phyloP scores from a whole-genome alignment of 2,329 filamentous ascomycete species.

The Juglanconis oblonga region DNA sequence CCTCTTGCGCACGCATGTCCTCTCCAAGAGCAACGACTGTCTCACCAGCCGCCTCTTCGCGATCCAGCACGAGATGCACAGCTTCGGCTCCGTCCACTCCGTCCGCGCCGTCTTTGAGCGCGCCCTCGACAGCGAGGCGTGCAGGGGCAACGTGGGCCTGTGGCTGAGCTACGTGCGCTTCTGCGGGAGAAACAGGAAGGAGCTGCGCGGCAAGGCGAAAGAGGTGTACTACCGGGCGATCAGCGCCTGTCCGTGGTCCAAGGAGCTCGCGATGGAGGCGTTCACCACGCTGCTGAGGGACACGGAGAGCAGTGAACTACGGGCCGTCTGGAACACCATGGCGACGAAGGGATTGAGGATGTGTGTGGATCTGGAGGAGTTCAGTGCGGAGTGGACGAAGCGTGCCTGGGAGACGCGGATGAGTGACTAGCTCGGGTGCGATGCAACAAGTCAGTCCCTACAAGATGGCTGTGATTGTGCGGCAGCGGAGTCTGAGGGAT shows the following conservation, averaged over 20 bases:
- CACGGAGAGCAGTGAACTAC: constrained; percentile 47
- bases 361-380: constrained; percentile 51
- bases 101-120: constrained; percentile 50
- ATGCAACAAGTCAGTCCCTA: too few relatives aligned
- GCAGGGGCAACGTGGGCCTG: constrained; percentile 38
- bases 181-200: constrained; percentile 34
- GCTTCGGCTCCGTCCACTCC: constrained; percentile 45
- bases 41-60: constrained; percentile 46
- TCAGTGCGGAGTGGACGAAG: constrained; percentile 34
- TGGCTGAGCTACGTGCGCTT: constrained; percentile 53
- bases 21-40: constrained; percentile 37
- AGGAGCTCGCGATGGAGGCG: constrained; percentile 49
- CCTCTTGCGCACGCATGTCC: constrained; percentile 54
- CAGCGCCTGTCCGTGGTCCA: constrained; percentile 47
- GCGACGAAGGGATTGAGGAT: constrained; percentile 47
- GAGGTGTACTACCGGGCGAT: constrained; percentile 48
- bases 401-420: background rate
- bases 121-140: constrained; percentile 40
- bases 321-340: constrained; percentile 46
- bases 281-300: constrained; percentile 43
- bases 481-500: too few relatives aligned
- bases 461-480: too few relatives aligned
- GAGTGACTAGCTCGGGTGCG: background rate
- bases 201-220: constrained; percentile 39
- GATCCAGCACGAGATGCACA: constrained; percentile 47